Conservation (phyloP, 2,329 filamentous ascomycete species). For the Leptographium wingfieldii region DNA sequence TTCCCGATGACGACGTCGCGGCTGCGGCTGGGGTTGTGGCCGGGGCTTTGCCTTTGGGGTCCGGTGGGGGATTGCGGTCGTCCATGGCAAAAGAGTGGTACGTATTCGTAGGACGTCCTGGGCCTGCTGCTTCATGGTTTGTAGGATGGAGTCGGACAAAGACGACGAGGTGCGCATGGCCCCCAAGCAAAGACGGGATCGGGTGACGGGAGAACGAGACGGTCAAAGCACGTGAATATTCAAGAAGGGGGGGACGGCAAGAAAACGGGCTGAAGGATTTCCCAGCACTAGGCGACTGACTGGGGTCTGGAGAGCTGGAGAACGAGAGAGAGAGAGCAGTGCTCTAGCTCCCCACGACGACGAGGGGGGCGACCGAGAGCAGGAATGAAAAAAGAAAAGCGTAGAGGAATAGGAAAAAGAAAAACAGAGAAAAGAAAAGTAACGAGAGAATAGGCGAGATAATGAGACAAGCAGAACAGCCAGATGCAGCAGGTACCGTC, state of each 20-base stretch:
- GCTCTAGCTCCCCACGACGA: neutral
- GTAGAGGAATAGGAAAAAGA: no score
- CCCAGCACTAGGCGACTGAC: neutral
- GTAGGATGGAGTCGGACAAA: neutral
- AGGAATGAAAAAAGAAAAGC: no score
- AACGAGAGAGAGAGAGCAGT: neutral
- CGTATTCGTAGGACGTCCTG: neutral
- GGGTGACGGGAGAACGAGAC: neutral
- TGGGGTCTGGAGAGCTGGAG: neutral
- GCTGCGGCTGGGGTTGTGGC: no score
- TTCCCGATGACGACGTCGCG: neutral
- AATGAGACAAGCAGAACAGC: neutral
- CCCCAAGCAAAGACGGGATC: neutral
- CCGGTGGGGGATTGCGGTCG: neutral
- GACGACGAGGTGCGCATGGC: neutral
- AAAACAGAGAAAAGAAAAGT: neutral
- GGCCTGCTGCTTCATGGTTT: neutral
- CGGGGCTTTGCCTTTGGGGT: neutral
- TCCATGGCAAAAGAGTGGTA: neutral
- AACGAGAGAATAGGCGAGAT: neutral
- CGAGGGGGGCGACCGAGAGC: no score
- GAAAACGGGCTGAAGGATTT: neutral
- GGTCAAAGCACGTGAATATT: neutral
- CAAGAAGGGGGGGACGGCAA: neutral
- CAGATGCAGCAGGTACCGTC: neutral